Evolutionary conservation across 2,329 filamentous ascomycete genomes (phyloP), one percentile per base, ranked within the genome.

Genomic region (Mycosphaerella sp.): DNA sequence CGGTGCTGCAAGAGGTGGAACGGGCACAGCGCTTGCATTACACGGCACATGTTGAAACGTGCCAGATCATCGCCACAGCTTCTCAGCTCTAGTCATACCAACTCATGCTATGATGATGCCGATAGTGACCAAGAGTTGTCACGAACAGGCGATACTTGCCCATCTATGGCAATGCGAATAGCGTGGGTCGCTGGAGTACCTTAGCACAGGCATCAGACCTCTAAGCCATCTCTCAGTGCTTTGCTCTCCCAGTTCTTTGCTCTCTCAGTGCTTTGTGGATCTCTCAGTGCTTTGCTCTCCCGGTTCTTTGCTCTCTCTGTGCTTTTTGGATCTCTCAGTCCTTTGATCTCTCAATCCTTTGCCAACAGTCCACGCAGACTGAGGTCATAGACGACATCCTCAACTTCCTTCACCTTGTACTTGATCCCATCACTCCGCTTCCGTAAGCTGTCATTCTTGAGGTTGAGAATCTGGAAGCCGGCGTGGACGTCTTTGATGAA

Each of bases 381-480:
- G 50, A 98, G 74, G 68, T 98, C 93, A 66, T 98, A 98, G 44
- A 97, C 91, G 10, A 98, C 89, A 66, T 97, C 93, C 75, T 98
- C 93, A 10, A 96, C 89, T 69, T 95, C 91, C 78, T 97, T 98
- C 64, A 98, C 89, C 63, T 86, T 85, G 68, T 98, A 98, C 77
- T 98, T 98, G 71, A 98, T 86, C 4, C 85, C 86, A 72, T 98
- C 93, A 50, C 88, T 89, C 56, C 89, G 80, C 73, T 89, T 88
- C 53, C 93, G 80, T 64, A 98, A 72, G 17, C 84, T 83, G 68
- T 98, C 93, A 64, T 98, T 98, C 78, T 97, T 97, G 61, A 98
- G 77, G 68, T 98, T 98, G 60, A 98, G 80, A 60, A 97, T 81
- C 78, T 97, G 93, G 73, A 98, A 98, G 13, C 91, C 93, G 2